Percentiles rank a stretch among this genome's conserved stretches.
These are phyloP conservation scores for Lepraria neglecta DNA, from an alignment of 495 filamentous ascomycete genomes.

Conservation along the genomic window DNA sequence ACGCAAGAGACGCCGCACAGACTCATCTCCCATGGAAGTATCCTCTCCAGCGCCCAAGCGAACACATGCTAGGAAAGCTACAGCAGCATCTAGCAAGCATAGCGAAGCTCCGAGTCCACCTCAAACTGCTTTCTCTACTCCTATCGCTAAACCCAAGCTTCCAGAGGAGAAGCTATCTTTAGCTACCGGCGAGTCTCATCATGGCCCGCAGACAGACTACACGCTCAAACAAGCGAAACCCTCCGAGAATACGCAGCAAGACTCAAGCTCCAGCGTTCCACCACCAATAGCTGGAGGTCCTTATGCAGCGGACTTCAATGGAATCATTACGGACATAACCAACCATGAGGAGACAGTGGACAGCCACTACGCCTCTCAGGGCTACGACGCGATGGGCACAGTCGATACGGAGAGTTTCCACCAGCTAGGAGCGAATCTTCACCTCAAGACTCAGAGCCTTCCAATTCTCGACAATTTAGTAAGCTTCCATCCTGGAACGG, in stretches of 20 bases:
- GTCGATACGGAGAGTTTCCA: constrained; percentile 37
- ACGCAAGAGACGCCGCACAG: constrained; percentile 24
- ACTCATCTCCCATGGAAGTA: constrained; percentile 10
- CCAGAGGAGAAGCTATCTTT: neutral
- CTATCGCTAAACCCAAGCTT: neutral
- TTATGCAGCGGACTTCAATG: constrained; percentile 35
- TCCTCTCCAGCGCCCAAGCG: constrained; percentile 15
- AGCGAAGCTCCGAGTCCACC: neutral
- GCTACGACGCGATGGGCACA: constrained; percentile 31
- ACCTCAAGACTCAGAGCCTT: constrained; percentile 61
- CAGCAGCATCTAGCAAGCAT: neutral
- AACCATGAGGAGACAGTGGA: constrained; percentile 46
- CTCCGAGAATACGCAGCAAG: neutral
- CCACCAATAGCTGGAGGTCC: constrained; percentile 14
- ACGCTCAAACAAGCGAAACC: neutral
- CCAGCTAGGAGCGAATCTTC: constrained; percentile 49
- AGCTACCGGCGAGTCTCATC: neutral
- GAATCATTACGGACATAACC: constrained; percentile 43
- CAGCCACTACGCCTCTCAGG: constrained; percentile 33
- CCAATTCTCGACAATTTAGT: constrained; percentile 70
- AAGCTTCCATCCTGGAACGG: constrained; percentile 24
- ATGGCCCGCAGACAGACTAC: neutral
- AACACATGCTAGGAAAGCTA: constrained; percentile 6
- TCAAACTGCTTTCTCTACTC: neutral
- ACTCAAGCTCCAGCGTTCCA: neutral